Percentiles rank a stretch among this genome's conserved stretches.
Conservation (phyloP, 768 basidiomycete species). For the Coprinellus micaceus region DNA sequence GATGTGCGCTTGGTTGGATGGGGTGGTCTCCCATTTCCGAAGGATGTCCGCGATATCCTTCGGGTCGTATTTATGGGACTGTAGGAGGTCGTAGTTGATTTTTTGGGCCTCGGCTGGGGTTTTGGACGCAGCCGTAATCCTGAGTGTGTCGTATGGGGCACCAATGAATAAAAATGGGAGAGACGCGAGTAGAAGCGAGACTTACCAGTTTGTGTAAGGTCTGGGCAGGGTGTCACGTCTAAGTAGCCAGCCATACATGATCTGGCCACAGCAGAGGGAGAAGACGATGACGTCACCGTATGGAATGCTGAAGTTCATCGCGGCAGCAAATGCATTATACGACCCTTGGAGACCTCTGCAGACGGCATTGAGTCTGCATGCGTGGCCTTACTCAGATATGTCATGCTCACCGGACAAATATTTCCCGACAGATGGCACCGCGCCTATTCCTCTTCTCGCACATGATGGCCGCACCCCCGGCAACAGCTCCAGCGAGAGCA, state of each 20-base stretch:
- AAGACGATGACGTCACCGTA: slow-evolving; percentile 85
- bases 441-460: slow-evolving; percentile 72
- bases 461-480: slow-evolving; percentile 69
- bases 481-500: slow-evolving; percentile 70
- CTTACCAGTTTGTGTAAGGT: slow-evolving; percentile 75
- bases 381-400: no score
- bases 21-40: slow-evolving; percentile 46
- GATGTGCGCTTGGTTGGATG: slow-evolving; percentile 46
- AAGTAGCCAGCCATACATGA: slow-evolving; percentile 74
- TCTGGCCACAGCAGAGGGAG: slow-evolving; percentile 83
- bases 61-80: slow-evolving; percentile 53
- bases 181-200: no score
- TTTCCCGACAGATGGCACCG: no score
- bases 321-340: slow-evolving; percentile 64
- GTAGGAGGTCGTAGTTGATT: slow-evolving; percentile 60
- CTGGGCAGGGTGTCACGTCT: slow-evolving; percentile 81
- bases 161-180: no score
- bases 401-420: slow-evolving; percentile 87
- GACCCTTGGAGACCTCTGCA: no score
- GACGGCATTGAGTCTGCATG: no score
- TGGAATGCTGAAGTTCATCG: slow-evolving; percentile 66
- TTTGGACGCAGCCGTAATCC: slow-evolving; percentile 70
- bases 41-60: slow-evolving; percentile 54
- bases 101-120: slow-evolving; percentile 54
- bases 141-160: no score